phyloP scores from a whole-genome alignment of 2,329 filamentous ascomycete species.

The Rutstroemia sp. region DNA sequence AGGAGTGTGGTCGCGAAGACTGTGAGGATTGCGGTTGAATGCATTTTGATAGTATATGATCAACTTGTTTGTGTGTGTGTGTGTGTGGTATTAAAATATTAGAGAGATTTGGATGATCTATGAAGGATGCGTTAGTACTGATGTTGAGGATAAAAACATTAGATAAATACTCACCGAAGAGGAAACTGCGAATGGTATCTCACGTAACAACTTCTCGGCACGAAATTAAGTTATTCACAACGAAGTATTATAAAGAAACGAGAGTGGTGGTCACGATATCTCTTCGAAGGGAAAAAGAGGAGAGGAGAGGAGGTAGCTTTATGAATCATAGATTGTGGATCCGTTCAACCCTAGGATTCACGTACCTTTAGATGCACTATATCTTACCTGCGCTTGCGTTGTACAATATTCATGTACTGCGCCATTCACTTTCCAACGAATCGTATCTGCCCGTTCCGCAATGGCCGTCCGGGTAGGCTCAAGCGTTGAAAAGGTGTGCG shows the following conservation, averaged over 20 bases:
- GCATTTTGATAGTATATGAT: slow-evolving; percentile 7
- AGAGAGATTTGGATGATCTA: background rate
- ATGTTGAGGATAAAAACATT: background rate
- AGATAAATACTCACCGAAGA: background rate
- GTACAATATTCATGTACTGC: background rate
- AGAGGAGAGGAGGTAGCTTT: background rate
- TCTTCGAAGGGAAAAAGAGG: background rate
- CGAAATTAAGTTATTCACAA: background rate
- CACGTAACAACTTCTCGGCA: background rate
- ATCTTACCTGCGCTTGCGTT: background rate
- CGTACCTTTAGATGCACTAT: background rate
- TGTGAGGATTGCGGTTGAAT: background rate
- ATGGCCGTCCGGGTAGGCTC: background rate
- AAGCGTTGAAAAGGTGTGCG: background rate
- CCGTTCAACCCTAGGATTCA: slow-evolving; percentile 2
- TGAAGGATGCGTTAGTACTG: background rate
- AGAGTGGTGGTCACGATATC: background rate
- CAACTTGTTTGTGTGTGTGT: background rate
- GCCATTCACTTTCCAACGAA: background rate
- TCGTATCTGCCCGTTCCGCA: too few species aligned
- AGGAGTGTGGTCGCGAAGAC: slow-evolving; percentile 3
- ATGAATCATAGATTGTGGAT: slow-evolving; percentile 4
- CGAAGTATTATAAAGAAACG: background rate
- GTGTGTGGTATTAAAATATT: background rate
- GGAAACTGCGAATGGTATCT: background rate